phyloP scores from a whole-genome alignment of 148 eudicot genomes.

The Diospyros lotus region DNA sequence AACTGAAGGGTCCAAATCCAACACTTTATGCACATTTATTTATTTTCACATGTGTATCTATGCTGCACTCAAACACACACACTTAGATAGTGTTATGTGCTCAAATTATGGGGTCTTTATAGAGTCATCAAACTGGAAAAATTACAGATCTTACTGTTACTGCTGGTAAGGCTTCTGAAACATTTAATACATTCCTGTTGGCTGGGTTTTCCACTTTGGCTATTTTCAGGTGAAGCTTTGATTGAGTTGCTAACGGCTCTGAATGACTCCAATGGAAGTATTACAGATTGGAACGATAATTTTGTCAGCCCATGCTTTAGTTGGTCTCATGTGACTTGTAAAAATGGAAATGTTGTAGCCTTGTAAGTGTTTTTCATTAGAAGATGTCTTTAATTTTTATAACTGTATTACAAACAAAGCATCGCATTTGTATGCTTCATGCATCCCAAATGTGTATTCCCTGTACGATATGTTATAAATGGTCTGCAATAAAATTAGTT shows the following conservation, averaged over 20 bases:
- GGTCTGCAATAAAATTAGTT: conserved; percentile 4
- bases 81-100: too few relatives aligned
- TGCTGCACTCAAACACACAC: too few relatives aligned
- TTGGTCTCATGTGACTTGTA: conserved; percentile 87
- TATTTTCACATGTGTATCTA: too few relatives aligned
- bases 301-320: conserved; percentile 82
- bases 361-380: conserved; percentile 45
- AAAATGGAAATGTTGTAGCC: conserved; percentile 59
- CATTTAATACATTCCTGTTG: conserved; percentile 9
- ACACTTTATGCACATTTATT: too few relatives aligned
- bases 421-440: not conserved
- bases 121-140: too few relatives aligned
- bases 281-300: conserved; percentile 57
- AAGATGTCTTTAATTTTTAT: not conserved
- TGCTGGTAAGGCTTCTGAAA: not conserved
- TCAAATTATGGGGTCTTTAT: too few relatives aligned
- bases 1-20: too few relatives aligned
- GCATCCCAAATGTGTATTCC: not conserved
- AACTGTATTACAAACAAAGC: not conserved
- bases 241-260: conserved; percentile 45
- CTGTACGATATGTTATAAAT: not conserved
- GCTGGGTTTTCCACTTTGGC: conserved; percentile 4
- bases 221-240: conserved; percentile 69
- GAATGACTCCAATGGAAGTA: conserved; percentile 51
- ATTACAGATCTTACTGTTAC: not conserved